Conservation (phyloP, 352 stramenopile species). For the Pythium myriotylum region DNA sequence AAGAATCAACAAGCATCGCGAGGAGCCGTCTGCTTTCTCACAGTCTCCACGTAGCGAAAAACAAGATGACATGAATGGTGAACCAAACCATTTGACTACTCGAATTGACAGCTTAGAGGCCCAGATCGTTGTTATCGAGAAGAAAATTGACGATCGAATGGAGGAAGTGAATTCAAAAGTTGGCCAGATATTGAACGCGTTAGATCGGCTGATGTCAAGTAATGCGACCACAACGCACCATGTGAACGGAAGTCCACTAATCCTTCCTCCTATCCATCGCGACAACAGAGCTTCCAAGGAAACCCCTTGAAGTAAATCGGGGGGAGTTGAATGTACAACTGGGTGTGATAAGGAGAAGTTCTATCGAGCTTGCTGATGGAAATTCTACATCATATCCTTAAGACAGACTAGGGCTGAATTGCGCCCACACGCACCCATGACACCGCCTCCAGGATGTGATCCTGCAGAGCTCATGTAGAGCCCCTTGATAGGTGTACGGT, state of each 20-base stretch:
- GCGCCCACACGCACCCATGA: slow-evolving; percentile 89
- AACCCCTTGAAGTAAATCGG: not conserved
- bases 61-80: not conserved
- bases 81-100: not conserved
- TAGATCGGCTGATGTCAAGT: slow-evolving; percentile 12
- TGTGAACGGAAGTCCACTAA: not conserved
- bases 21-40: not conserved
- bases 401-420: slow-evolving; percentile 81
- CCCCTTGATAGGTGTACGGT: slow-evolving; percentile 78
- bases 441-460: slow-evolving; percentile 88
- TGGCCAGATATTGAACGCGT: slow-evolving; percentile 12
- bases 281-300: not conserved
- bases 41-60: not conserved
- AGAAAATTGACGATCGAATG: slow-evolving; percentile 20
- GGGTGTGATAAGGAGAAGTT: not conserved
- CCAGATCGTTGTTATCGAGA: slow-evolving; percentile 7
- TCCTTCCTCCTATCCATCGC: not conserved
- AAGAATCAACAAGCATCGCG: not conserved
- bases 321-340: not conserved
- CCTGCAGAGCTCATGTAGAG: slow-evolving; percentile 88
- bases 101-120: slow-evolving; percentile 6
- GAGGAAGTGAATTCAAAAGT: slow-evolving; percentile 19
- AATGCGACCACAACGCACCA: not conserved
- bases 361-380: too few relatives aligned
- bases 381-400: slow-evolving; percentile 50